Conservation (phyloP, 192 early-diverging fungal genomes). For the Irineochytrium annulatum region DNA sequence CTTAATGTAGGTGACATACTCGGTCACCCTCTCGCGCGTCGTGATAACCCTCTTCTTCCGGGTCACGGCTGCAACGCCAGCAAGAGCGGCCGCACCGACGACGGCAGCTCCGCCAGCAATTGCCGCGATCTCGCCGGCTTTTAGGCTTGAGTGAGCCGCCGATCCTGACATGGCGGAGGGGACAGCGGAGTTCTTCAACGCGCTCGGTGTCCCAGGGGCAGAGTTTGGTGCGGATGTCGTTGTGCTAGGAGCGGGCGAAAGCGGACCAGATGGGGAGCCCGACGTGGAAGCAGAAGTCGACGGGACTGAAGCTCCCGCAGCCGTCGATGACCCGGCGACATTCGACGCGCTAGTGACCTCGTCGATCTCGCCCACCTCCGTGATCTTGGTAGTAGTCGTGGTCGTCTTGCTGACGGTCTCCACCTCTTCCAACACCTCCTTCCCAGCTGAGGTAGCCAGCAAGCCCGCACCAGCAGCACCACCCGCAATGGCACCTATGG, state of each 20-base stretch:
- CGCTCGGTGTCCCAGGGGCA: too few relatives aligned
- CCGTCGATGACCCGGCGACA: background rate
- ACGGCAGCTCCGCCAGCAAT: background rate
- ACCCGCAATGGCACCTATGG: background rate
- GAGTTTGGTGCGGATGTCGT: too few relatives aligned
- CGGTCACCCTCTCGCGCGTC: background rate
- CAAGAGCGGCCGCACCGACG: background rate
- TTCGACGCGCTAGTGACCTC: background rate
- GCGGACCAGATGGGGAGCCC: too few relatives aligned
- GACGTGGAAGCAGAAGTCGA: too few relatives aligned
- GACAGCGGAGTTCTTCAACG: too few relatives aligned
- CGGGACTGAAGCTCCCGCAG: background rate
- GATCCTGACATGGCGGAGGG: too few relatives aligned
- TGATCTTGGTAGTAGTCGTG: background rate
- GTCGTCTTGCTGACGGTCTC: background rate
- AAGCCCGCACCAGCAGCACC: background rate
- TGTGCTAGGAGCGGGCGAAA: too few relatives aligned
- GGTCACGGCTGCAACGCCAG: background rate
- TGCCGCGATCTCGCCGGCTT: too few relatives aligned
- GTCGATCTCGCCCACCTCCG: background rate
- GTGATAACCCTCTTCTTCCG: background rate
- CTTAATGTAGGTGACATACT: background rate
- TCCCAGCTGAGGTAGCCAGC: background rate
- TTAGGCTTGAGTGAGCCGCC: too few relatives aligned
- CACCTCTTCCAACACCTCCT: too few relatives aligned